Evolutionary conservation across 2,329 filamentous ascomycete species (phyloP), one percentile per base, ranked within the genome.

Genomic region (Diplodia mutila): DNA sequence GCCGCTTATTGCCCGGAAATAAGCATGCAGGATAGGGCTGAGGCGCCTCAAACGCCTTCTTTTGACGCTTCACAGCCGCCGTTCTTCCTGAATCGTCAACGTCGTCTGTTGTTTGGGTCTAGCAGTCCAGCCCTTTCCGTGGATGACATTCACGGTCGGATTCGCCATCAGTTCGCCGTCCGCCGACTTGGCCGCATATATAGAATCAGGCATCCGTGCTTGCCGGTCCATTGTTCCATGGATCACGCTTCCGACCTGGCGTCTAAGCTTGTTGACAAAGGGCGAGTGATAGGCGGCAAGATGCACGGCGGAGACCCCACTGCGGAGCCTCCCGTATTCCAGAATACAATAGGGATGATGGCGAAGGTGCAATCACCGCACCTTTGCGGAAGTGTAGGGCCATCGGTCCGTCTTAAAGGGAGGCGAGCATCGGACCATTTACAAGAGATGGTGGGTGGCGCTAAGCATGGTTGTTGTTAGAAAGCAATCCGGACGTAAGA

Each of bases 271-370:
- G 6, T 32, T 8, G 29, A 32, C 29, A 32, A 9, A 32, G 1
- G 29, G 29, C 29, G 64, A 39, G 3, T 52, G 64, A 25, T 48
- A 59, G 16, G 64, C 59, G 37, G 64, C 42, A 37, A 59, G 64
- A 29, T 59, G 57, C 14, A 53, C 37, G 53, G 52, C 37, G 51
- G 53, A 21, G 57, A 42, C 23, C 65, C 54, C 29, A 66, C 46
- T 5, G 54, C 65, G 23, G 53, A 21, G 27, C 59, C 65, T 21
- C 51, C 53, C n/a, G 65, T 54, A 21, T 29, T 39, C 53, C 53
- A 66, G 27, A 66, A 18, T 12, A 27, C 54, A 18, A 52, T 59
- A 1, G 64, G n/a, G 64, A 34, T 66, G 5, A 59, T 39, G 25
- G 64, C 51, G 53, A 25, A 51, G 55, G 39, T 46, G 23, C 37